Evolutionary conservation across 2,329 filamentous ascomycete genomes (phyloP).

Genomic region (Trichoderma sp.): DNA sequence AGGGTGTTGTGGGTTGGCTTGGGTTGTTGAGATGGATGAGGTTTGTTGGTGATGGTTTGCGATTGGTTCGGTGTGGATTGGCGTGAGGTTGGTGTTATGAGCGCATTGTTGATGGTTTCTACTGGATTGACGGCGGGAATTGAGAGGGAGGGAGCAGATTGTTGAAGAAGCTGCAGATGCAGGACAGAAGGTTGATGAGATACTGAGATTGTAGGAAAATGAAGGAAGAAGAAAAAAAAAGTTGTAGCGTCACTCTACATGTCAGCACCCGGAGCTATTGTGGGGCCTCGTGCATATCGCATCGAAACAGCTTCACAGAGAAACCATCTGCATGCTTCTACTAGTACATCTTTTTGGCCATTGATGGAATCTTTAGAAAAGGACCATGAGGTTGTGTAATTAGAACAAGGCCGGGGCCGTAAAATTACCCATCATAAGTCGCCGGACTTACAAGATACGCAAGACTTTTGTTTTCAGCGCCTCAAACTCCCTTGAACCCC

Average conservation of each 20-base stretch:
- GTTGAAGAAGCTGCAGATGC: not conserved
- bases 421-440: not conserved
- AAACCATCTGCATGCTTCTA: constrained; percentile 1
- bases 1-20: not conserved
- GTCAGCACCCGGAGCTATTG: constrained; percentile 10
- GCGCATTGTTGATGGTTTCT: not conserved
- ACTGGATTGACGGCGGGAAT: not conserved
- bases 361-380: no score
- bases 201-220: not conserved
- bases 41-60: not conserved
- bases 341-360: not conserved
- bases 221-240: constrained; percentile 9
- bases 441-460: not conserved
- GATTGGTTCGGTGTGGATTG: not conserved
- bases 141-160: fast-evolving
- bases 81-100: not conserved
- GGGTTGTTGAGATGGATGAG: not conserved
- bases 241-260: constrained; percentile 21
- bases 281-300: constrained; percentile 1
- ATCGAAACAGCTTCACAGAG: not conserved
- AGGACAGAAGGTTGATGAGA: not conserved
- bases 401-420: not conserved
- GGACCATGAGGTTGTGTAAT: not conserved
- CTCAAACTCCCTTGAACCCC: not conserved
- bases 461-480: not conserved